Conservation (phyloP, 169 alveolate genomes). For the Babesia sp. region DNA sequence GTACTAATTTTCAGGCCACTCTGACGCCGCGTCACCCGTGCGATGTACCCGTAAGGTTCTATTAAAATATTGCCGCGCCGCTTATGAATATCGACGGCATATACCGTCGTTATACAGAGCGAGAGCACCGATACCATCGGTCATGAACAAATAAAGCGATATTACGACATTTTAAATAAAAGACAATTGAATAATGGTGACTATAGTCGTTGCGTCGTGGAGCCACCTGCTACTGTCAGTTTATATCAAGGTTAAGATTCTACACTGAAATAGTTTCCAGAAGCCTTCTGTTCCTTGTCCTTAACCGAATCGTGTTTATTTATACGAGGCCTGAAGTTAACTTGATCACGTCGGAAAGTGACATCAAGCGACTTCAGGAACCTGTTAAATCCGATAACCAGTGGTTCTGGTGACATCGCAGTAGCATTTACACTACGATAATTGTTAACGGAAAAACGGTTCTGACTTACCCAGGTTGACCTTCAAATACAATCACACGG, state of each 20-base stretch:
- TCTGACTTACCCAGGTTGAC: conserved; percentile 92
- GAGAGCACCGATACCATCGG: conserved; percentile 22
- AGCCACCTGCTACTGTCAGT: not conserved
- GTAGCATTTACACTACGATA: conserved; percentile 45
- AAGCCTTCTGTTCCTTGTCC: conserved; percentile 97
- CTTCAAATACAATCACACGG: conserved; percentile 97
- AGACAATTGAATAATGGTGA: not conserved
- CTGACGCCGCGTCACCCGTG: not conserved
- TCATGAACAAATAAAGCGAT: not conserved
- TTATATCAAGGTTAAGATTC: conserved; percentile 61
- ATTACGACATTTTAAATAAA: not conserved
- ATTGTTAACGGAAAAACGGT: conserved; percentile 48
- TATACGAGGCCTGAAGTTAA: conserved; percentile 98
- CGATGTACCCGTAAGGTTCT: not conserved
- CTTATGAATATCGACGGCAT: not conserved
- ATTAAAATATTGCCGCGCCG: not conserved
- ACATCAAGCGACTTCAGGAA: conserved; percentile 93
- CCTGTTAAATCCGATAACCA: conserved; percentile 89
- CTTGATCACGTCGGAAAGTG: conserved; percentile 98
- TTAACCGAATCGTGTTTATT: conserved; percentile 95
- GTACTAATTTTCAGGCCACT: not conserved
- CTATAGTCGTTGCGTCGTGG: not conserved
- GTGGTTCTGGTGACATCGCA: conserved; percentile 83
- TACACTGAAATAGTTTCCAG: conserved; percentile 93
- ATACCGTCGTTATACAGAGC: not conserved